Conservation (phyloP, 768 basidiomycete genomes). For the Rhodotorula diobovata region DNA sequence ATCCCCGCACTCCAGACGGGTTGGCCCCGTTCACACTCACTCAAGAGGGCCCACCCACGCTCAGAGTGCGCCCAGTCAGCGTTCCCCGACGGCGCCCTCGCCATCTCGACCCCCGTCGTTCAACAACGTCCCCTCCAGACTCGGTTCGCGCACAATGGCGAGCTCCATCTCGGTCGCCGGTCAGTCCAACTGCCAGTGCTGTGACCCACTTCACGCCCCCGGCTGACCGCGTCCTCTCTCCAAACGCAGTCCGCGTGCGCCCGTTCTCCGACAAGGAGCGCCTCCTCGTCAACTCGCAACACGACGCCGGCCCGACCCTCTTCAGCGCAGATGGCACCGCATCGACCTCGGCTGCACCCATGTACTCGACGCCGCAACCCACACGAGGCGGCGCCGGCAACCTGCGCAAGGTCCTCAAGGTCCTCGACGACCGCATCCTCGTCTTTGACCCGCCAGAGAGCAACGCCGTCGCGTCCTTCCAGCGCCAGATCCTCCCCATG, state of each 20-base stretch:
- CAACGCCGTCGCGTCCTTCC: slow-evolving; percentile 72
- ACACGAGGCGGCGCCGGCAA: slow-evolving; percentile 2
- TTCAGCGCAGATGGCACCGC: slow-evolving; percentile 20
- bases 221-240: too few relatives aligned
- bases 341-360: background rate
- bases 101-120: background rate
- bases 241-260: slow-evolving; percentile 34
- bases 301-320: slow-evolving; percentile 29
- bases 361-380: slow-evolving; percentile 15
- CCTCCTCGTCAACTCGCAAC: slow-evolving; percentile 8
- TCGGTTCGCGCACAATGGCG: slow-evolving; percentile 4
- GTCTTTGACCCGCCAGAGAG: slow-evolving; percentile 94
- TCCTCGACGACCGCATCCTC: slow-evolving; percentile 88
- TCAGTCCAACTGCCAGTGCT: background rate
- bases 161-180: slow-evolving; percentile 34
- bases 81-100: background rate
- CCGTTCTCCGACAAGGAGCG: slow-evolving; percentile 40
- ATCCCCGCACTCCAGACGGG: too few relatives aligned
- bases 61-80: background rate
- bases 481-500: slow-evolving; percentile 57
- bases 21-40: too few relatives aligned
- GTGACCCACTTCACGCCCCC: background rate
- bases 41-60: too few relatives aligned
- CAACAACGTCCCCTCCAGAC: background rate
- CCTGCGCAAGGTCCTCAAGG: slow-evolving; percentile 60